Base-by-base conservation (phyloP, 257 asterid species). In the Prunella vulgaris region DNA sequence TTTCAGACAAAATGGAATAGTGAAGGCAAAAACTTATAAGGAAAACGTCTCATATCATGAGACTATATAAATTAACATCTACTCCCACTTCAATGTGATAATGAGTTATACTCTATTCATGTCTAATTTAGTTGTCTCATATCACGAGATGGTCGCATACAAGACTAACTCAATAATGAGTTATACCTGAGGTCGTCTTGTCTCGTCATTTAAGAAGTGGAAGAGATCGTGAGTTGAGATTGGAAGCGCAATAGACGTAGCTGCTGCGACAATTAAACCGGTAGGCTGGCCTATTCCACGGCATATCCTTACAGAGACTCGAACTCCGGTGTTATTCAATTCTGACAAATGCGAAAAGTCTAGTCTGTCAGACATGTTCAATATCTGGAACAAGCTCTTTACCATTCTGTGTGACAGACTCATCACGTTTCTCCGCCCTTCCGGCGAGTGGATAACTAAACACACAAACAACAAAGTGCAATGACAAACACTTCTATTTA, bases 381-480 rank as follows among this genome's bases (percentile, higher is more conserved):
- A 30, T 0, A 40, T 51, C 69, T 76, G 83, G 64, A 70, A 77
- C 42, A 90, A 90, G 8, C 18, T 82, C 68, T 77, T 80, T 58
- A 88, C 82, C 97, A 90, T 86, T 74, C 88, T 82, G 21, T 90
- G 84, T 7, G 95, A 88, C n/a, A 90, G 79, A 38, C 79, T 73
- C 88, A 82, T 77, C 17, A 85, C n/a, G 71, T 71, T 84, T 68
- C 77, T 79, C 68, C 81, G 69, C 0, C 89, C 94, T 13, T 84
- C 78, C 7, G 64, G 18, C 2, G 81, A 75, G 42, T 60, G 67
- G 12, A 83, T 76, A 37, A 85, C 96, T 84, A 72, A 35, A 32
- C 10, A 14, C n/a, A n/a, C n/a, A n/a, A n/a, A n/a, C n/a, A n/a
- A n/a, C n/a, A n/a, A n/a, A n/a, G n/a, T n/a, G n/a, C n/a, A n/a